phyloP scores from a whole-genome alignment of 1,284 basidiomycete species.

The Xanthoconium separans region DNA sequence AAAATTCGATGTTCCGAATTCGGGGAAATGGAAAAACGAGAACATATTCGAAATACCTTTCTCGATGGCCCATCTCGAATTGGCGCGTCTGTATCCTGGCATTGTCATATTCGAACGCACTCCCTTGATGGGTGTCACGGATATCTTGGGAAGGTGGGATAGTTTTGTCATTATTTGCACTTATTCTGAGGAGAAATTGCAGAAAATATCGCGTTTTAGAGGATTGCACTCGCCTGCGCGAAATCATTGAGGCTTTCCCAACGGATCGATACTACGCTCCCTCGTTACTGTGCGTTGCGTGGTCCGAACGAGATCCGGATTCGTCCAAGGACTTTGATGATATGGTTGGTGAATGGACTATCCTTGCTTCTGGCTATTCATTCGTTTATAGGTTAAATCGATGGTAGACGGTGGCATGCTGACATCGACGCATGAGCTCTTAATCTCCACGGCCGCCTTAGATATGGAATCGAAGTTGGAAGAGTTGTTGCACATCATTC shows the following conservation, averaged over 20 bases:
- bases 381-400: constrained; percentile 41
- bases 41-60: constrained; percentile 56
- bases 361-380: background rate
- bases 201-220: constrained; percentile 73
- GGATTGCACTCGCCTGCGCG: constrained; percentile 66
- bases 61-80: constrained; percentile 8
- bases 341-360: constrained; percentile 41
- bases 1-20: constrained; percentile 65
- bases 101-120: constrained; percentile 70
- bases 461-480: constrained; percentile 57
- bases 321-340: constrained; percentile 44
- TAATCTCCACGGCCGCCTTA: constrained; percentile 48
- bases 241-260: constrained; percentile 55
- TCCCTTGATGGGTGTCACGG: constrained; percentile 55
- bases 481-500: constrained; percentile 39
- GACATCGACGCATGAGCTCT: constrained; percentile 42
- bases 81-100: constrained; percentile 46
- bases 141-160: constrained; percentile 63
- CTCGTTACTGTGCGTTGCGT: constrained; percentile 56
- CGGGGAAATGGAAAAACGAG: constrained; percentile 60
- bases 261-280: constrained; percentile 55
- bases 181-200: constrained; percentile 3
- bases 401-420: constrained; percentile 45
- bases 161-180: background rate
- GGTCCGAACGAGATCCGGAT: constrained; percentile 46